Conservation (phyloP, 2,329 filamentous ascomycete species). For the Magnaporthiopsis poae region DNA sequence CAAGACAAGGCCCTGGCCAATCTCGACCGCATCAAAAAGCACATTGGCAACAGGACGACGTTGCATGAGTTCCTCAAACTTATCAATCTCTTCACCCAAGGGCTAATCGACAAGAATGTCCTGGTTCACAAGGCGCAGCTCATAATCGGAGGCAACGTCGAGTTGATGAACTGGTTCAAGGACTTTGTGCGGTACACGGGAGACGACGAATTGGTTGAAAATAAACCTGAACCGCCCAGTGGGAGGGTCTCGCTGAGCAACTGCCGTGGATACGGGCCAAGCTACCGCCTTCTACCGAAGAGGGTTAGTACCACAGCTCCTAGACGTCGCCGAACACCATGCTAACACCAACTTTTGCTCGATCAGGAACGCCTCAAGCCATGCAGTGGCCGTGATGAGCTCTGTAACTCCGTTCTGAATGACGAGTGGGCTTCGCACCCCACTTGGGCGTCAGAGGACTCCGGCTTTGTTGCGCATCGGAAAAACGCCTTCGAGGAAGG, state of each 20-base stretch:
- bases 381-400: slow-evolving; percentile 87
- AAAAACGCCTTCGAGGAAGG: slow-evolving; percentile 95
- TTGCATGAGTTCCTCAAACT: slow-evolving; percentile 96
- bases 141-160: slow-evolving; percentile 80
- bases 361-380: slow-evolving; percentile 69
- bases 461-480: slow-evolving; percentile 90
- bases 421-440: slow-evolving; percentile 98
- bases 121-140: slow-evolving; percentile 71
- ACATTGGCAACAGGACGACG: slow-evolving; percentile 79
- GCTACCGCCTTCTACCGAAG: slow-evolving; percentile 85
- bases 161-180: slow-evolving; percentile 84
- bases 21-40: slow-evolving; percentile 95
- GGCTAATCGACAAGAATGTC: slow-evolving; percentile 77
- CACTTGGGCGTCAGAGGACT: slow-evolving; percentile 97
- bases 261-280: slow-evolving; percentile 88
- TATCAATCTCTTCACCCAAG: slow-evolving; percentile 88
- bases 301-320: slow-evolving; percentile 37
- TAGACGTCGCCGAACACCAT: neutral
- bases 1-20: slow-evolving; percentile 80
- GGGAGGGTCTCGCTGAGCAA: slow-evolving; percentile 88
- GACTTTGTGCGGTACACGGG: slow-evolving; percentile 70
- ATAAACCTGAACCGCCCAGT: slow-evolving; percentile 62
- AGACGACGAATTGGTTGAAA: slow-evolving; percentile 68
- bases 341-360: neutral
- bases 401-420: slow-evolving; percentile 87